phyloP scores from a whole-genome alignment of 1,139 yeast genomes.

The Protomyces arabidopsidicola region DNA sequence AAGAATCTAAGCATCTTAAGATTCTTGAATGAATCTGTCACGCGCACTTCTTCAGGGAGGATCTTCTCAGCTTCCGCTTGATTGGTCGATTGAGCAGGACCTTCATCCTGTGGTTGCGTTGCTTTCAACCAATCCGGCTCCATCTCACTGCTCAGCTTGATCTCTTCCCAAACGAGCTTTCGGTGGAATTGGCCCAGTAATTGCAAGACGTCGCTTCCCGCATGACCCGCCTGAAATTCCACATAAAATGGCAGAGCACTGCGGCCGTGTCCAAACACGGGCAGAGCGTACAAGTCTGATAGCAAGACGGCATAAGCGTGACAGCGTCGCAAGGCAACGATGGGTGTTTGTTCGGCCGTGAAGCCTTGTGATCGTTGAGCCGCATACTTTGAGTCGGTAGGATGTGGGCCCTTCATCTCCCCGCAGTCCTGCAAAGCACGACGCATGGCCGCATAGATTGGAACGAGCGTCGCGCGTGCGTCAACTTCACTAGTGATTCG shows the following conservation, averaged over 20 bases:
- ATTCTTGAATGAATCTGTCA: slow-evolving; percentile 30
- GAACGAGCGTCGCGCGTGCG: slow-evolving; percentile 15
- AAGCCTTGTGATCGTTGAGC: background rate
- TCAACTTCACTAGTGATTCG: slow-evolving; percentile 30
- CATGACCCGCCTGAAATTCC: slow-evolving; percentile 30
- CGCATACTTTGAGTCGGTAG: background rate
- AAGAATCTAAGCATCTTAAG: slow-evolving; percentile 38
- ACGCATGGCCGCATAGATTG: slow-evolving; percentile 15
- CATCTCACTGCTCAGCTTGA: slow-evolving; percentile 29
- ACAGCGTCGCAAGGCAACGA: background rate
- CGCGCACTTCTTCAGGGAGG: slow-evolving; percentile 29
- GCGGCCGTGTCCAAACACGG: slow-evolving; percentile 30
- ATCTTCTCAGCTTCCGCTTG: slow-evolving; percentile 33
- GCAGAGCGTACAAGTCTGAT: slow-evolving; percentile 31
- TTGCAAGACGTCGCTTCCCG: slow-evolving; percentile 27
- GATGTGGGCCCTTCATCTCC: background rate
- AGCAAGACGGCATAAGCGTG: slow-evolving; percentile 31
- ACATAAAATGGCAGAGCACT: slow-evolving; percentile 32
- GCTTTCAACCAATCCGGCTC: slow-evolving; percentile 33
- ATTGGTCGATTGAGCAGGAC: slow-evolving; percentile 10
- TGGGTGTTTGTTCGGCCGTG: background rate
- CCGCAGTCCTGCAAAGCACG: background rate
- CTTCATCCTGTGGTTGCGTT: slow-evolving; percentile 30
- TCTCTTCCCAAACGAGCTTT: slow-evolving; percentile 33
- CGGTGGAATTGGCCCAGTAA: slow-evolving; percentile 32